These are phyloP conservation scores for Neonectria faginata DNA, from an alignment of 2,329 filamentous ascomycete genomes.

Conservation along the genomic window DNA sequence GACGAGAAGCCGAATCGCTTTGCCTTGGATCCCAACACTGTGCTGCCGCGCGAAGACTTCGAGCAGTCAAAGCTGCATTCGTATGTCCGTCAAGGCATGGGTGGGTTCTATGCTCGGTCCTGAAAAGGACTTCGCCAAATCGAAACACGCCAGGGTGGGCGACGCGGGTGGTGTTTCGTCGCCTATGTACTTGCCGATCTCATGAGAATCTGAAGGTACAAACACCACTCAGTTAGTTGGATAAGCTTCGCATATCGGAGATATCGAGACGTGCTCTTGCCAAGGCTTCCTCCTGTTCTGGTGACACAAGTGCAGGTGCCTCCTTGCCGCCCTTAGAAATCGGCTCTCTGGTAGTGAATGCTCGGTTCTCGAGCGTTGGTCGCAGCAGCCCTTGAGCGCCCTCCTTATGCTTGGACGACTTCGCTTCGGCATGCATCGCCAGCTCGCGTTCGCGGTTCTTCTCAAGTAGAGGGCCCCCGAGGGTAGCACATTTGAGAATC, in stretches of 20 bases:
- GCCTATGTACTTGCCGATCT: slow-evolving; percentile 45
- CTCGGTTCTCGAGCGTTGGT: slow-evolving; percentile 65
- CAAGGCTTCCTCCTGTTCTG: slow-evolving; percentile 59
- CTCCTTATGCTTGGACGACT: slow-evolving; percentile 56
- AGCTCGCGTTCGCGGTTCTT: slow-evolving; percentile 75
- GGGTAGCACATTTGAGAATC: slow-evolving; percentile 94
- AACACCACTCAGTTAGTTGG: slow-evolving; percentile 47
- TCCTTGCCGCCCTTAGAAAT: slow-evolving; percentile 65
- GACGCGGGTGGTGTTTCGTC: slow-evolving; percentile 13
- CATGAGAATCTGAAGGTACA: slow-evolving; percentile 44
- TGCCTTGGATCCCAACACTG: background rate
- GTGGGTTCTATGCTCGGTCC: background rate
- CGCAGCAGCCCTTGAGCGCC: slow-evolving; percentile 53
- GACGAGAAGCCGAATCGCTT: background rate
- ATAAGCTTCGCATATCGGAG: slow-evolving; percentile 54
- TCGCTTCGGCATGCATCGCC: slow-evolving; percentile 62
- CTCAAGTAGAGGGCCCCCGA: slow-evolving; percentile 85
- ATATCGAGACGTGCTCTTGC: slow-evolving; percentile 62
- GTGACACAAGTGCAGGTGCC: slow-evolving; percentile 69
- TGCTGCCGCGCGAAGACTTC: background rate
- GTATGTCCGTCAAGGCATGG: background rate
- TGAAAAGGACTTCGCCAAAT: slow-evolving; percentile 1
- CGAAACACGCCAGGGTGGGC: slow-evolving; percentile 5
- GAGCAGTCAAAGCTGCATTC: background rate
- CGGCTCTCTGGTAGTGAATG: slow-evolving; percentile 76